Evolutionary conservation across 2,329 filamentous ascomycete genomes (phyloP).

Genomic region (Paraphoma chrysanthemicola): DNA sequence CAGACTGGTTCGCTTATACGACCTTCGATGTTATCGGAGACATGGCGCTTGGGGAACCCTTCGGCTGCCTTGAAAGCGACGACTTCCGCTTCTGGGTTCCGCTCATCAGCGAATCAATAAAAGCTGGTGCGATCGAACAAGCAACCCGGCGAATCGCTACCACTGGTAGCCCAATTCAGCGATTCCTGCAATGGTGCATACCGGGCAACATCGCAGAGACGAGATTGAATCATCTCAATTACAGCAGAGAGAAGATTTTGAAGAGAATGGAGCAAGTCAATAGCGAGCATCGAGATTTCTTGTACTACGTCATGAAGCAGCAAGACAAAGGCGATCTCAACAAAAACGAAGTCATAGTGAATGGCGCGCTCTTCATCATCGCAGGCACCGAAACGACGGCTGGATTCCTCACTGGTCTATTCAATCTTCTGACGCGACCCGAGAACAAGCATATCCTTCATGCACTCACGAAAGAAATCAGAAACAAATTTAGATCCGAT

Average conservation of each 20-base stretch:
- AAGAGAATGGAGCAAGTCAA: conserved; percentile 23
- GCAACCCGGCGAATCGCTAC: conserved; percentile 19
- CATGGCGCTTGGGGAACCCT: conserved; percentile 59
- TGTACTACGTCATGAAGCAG: conserved; percentile 26
- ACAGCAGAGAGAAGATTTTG: conserved; percentile 29
- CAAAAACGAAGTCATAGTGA: conserved; percentile 23
- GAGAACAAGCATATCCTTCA: conserved; percentile 20
- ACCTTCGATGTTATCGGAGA: conserved; percentile 46
- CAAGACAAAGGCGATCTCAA: conserved; percentile 24
- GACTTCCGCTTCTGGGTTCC: conserved; percentile 29
- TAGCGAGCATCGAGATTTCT: conserved; percentile 23
- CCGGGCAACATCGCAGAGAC: conserved; percentile 13
- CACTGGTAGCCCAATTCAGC: conserved; percentile 21
- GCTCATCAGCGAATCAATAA: conserved; percentile 23
- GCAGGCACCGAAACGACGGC: conserved; percentile 29
- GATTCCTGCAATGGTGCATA: conserved; percentile 23
- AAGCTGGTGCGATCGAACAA: conserved; percentile 26
- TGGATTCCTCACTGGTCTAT: conserved; percentile 16
- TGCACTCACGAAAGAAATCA: conserved; percentile 19
- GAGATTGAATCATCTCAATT: conserved; percentile 21
- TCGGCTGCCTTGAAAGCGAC: conserved; percentile 23
- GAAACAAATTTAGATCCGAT: conserved; percentile 18
- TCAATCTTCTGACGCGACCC: conserved; percentile 15
- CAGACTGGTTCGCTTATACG: conserved; percentile 21
- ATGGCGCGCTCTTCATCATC: conserved; percentile 27